Evolutionary conservation across 176 grass and related monocot genomes (phyloP).

Genomic region (Paspalum notatum): DNA sequence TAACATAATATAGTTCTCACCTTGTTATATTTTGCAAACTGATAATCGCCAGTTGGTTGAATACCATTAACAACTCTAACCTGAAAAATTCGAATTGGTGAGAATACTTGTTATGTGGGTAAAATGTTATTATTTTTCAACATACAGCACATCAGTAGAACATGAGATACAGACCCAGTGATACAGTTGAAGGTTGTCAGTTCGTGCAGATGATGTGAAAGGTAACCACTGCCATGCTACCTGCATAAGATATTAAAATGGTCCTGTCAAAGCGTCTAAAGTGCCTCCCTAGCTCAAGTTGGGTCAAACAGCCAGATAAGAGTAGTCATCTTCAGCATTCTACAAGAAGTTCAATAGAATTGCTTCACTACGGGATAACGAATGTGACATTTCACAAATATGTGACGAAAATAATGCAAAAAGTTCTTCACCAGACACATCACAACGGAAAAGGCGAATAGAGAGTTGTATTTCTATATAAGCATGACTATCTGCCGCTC

Average conservation of each 20-base stretch:
- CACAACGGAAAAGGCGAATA: not conserved
- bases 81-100: slow-evolving; percentile 47
- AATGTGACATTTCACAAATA: slow-evolving; percentile 13
- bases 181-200: slow-evolving; percentile 84
- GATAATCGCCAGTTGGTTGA: slow-evolving; percentile 89
- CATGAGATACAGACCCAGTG: slow-evolving; percentile 78
- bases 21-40: slow-evolving; percentile 95
- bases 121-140: slow-evolving; percentile 5
- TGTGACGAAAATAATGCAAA: slow-evolving; percentile 1
- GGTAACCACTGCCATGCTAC: slow-evolving; percentile 91
- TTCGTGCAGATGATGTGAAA: slow-evolving; percentile 85
- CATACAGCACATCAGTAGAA: slow-evolving; percentile 27
- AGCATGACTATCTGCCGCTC: not conserved
- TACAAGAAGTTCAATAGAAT: not conserved
- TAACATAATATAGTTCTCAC: slow-evolving; percentile 46
- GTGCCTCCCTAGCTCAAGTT: not conserved
- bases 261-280: slow-evolving; percentile 16
- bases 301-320: slow-evolving; percentile 1
- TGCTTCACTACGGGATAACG: slow-evolving; percentile 2
- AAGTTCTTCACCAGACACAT: not conserved
- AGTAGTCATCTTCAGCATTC: slow-evolving; percentile 15
- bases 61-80: slow-evolving; percentile 86
- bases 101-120: slow-evolving; percentile 17
- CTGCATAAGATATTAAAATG: slow-evolving; percentile 55
- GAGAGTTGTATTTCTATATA: not conserved